Conservation (phyloP, 2,329 filamentous ascomycete genomes). For the Fusarium oligoseptatum region DNA sequence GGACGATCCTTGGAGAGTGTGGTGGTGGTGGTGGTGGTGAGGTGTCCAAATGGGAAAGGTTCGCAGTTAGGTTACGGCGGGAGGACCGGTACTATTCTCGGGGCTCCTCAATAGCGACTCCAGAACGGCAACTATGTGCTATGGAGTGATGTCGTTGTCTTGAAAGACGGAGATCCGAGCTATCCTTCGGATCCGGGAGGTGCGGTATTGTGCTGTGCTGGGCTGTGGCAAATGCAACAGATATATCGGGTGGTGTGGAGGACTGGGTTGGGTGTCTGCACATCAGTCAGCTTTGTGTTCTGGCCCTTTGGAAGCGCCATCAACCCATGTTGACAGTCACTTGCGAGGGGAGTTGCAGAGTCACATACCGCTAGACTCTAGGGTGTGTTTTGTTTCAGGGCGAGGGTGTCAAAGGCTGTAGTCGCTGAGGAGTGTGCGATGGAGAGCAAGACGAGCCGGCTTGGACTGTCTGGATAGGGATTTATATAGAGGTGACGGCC, state of each 20-base stretch:
- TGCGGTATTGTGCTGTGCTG: not conserved
- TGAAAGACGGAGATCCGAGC: slow-evolving; percentile 30
- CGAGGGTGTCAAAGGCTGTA: not conserved
- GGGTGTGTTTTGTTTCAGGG: slow-evolving; percentile 21
- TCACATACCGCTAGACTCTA: slow-evolving; percentile 34
- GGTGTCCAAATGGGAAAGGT: slow-evolving; percentile 9
- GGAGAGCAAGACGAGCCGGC: slow-evolving; percentile 20
- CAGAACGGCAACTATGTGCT: slow-evolving; percentile 40
- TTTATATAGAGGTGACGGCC: slow-evolving; percentile 40
- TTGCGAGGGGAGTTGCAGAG: slow-evolving; percentile 5
- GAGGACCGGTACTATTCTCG: slow-evolving; percentile 38
- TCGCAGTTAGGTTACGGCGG: slow-evolving; percentile 39
- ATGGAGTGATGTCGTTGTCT: not conserved
- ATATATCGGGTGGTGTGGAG: slow-evolving; percentile 29
- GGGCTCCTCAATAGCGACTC: slow-evolving; percentile 47
- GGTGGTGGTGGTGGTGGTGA: not conserved
- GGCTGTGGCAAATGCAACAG: slow-evolving; percentile 40
- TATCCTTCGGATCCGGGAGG: slow-evolving; percentile 39
- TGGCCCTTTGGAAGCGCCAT: slow-evolving; percentile 23
- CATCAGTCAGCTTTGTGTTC: slow-evolving; percentile 18
- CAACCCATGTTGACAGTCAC: slow-evolving; percentile 18
- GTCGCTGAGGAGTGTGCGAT: slow-evolving; percentile 26
- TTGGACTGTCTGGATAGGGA: slow-evolving; percentile 15
- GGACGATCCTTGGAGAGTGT: slow-evolving; percentile 20
- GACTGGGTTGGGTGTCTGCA: slow-evolving; percentile 27